Base-by-base conservation (phyloP, 2,329 filamentous ascomycete species). In the Rhexocercosporidium sp. region DNA sequence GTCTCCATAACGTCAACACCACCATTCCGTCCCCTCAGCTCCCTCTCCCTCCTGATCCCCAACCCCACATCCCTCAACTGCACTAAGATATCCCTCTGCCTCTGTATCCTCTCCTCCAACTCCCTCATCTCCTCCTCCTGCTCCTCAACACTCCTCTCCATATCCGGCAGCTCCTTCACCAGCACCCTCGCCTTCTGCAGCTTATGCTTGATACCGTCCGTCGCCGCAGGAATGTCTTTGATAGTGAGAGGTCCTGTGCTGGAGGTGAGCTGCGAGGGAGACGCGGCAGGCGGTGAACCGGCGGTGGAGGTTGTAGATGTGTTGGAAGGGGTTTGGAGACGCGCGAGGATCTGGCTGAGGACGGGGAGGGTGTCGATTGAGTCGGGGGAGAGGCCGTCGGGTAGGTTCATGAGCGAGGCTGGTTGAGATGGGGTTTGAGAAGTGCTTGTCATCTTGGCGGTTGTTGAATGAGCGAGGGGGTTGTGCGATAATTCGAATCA, bases 351-450 rank as follows among this genome's bases (percentile, higher is more conserved):
- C 67, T 89, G 85, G 75, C 93, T 90, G 63, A 97, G 88, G 75
- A 94, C 89, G 29, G 94, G 93, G 63, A 97, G 86, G 73, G 93
- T 88, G 82, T 97, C 94, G 81, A 97, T 93, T 59, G 89, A 88
- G 79, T 94, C 90, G 31, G 94, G 92, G 59, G 92, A 87, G 69
- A 96, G 91, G 65, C 90, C 88, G 2, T 86, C 81, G 37, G 90
- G 85, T 75, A 76, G 72, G 29, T 72, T 75, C 68, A 66, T 72
- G 73, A 66, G 75, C 70, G 66, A 78, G 73, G 67, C 75, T 73
- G 71, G 77, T 77, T 57, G 80, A 74, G 81, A 71, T 29, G 68
- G 65, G 59, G 62, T 54, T 65, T 69, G 72, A 37, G 70, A 34
- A 25, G 49, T 34, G 46, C n/a, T 64, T 31, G 64, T n/a, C 64